Conservation (phyloP, 805 yeast species). For the Cyberlindnera veronae region DNA sequence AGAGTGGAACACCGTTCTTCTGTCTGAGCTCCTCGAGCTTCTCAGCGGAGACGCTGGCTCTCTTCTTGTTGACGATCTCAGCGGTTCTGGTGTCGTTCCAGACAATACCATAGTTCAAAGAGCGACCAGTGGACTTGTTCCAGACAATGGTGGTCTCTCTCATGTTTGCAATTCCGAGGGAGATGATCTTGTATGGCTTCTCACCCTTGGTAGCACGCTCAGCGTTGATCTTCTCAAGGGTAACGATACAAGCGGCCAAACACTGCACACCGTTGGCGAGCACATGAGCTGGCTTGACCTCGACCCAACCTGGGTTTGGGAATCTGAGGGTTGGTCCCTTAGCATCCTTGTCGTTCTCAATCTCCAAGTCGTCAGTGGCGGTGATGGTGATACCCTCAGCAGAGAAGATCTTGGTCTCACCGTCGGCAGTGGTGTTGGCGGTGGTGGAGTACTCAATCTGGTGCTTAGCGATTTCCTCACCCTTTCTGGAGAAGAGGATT, state of each 20-base stretch:
- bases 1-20: constrained; percentile 80
- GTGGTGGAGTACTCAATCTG: constrained; percentile 86
- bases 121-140: constrained; percentile 84
- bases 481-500: constrained; percentile 69
- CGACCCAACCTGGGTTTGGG: constrained; percentile 91
- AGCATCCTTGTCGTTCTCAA: constrained; percentile 47
- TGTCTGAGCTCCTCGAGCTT: constrained; percentile 54
- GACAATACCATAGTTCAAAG: constrained; percentile 79
- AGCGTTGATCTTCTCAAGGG: constrained; percentile 54
- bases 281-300: constrained; percentile 83
- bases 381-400: constrained; percentile 73
- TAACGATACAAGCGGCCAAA: constrained; percentile 58
- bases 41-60: constrained; percentile 48
- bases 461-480: constrained; percentile 79
- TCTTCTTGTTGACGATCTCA: constrained; percentile 61
- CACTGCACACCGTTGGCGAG: constrained; percentile 79
- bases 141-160: constrained; percentile 91
- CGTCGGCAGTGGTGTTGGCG: constrained; percentile 47
- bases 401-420: constrained; percentile 56
- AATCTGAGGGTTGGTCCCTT: constrained; percentile 68
- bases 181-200: constrained; percentile 58
- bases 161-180: constrained; percentile 92
- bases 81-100: constrained; percentile 95
- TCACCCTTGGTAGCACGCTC: constrained; percentile 40
- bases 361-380: constrained; percentile 50